phyloP scores from a whole-genome alignment of 2,329 filamentous ascomycete genomes.

The Nothophaeocryptopus gaeumannii region DNA sequence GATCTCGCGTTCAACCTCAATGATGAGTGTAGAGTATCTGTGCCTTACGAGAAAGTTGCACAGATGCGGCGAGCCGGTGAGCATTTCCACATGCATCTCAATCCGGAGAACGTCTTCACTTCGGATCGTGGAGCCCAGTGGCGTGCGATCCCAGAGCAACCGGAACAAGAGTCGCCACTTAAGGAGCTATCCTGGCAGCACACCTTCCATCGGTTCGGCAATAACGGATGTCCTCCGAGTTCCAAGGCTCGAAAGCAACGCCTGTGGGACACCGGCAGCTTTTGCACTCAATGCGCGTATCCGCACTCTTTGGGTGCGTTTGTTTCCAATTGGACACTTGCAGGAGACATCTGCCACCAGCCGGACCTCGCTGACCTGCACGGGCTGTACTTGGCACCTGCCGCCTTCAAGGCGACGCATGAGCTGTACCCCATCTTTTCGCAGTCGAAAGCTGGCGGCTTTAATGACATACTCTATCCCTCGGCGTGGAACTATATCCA shows the following conservation, averaged over 20 bases:
- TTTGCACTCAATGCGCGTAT: slow-evolving; percentile 62
- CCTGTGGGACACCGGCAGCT: slow-evolving; percentile 61
- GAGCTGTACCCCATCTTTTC: slow-evolving; percentile 73
- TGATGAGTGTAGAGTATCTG: slow-evolving; percentile 57
- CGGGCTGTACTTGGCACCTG: slow-evolving; percentile 67
- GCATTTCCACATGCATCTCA: neutral
- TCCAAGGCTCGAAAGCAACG: slow-evolving; percentile 59
- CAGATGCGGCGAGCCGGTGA: slow-evolving; percentile 31
- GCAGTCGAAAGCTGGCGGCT: slow-evolving; percentile 67
- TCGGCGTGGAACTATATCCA: slow-evolving; percentile 61
- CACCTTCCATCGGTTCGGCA: slow-evolving; percentile 43
- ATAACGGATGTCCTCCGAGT: slow-evolving; percentile 58
- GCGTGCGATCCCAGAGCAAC: slow-evolving; percentile 34
- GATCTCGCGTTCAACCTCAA: slow-evolving; percentile 63
- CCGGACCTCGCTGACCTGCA: slow-evolving; percentile 73
- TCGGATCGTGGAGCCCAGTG: slow-evolving; percentile 39
- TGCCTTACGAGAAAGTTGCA: slow-evolving; percentile 49
- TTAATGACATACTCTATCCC: slow-evolving; percentile 72
- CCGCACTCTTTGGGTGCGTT: slow-evolving; percentile 67
- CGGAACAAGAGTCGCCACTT: slow-evolving; percentile 28
- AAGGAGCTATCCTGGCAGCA: slow-evolving; percentile 37
- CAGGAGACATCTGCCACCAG: slow-evolving; percentile 70
- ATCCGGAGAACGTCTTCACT: slow-evolving; percentile 36
- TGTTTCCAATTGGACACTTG: slow-evolving; percentile 62
- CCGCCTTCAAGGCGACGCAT: slow-evolving; percentile 60